Evolutionary conservation across 805 yeast genomes (phyloP).

Genomic region (Candida palmyrensis): DNA sequence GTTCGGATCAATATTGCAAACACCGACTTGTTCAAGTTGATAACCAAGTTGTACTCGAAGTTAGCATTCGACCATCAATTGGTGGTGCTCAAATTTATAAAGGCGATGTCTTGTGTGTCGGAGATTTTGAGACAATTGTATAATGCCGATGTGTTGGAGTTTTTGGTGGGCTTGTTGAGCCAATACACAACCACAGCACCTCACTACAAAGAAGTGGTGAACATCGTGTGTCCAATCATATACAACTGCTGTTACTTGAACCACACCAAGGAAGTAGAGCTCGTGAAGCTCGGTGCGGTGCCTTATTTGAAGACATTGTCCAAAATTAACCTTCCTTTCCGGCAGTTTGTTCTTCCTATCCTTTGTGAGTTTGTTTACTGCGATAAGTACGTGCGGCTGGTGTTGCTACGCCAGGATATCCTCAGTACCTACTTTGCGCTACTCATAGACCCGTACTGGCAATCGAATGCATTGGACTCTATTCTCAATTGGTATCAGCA

Average conservation of each 20-base stretch:
- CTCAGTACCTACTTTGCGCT: conserved; percentile 35
- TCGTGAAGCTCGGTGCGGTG: conserved; percentile 43
- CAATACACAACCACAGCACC: conserved; percentile 19
- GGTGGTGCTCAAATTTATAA: conserved; percentile 40
- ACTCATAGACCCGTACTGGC: conserved; percentile 52
- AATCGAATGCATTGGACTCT: conserved; percentile 50
- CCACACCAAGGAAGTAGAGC: conserved; percentile 38
- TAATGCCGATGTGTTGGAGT: conserved; percentile 39
- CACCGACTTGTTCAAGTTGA: conserved; percentile 33
- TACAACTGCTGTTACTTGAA: conserved; percentile 50
- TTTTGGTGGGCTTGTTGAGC: conserved; percentile 30
- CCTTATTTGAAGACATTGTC: conserved; percentile 39
- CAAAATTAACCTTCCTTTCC: conserved; percentile 35
- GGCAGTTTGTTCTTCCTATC: conserved; percentile 50
- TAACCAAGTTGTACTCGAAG: conserved; percentile 35
- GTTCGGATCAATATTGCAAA: conserved; percentile 36
- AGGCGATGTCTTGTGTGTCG: conserved; percentile 34
- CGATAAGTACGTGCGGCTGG: conserved; percentile 30
- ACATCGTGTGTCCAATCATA: conserved; percentile 42
- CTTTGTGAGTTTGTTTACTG: conserved; percentile 50
- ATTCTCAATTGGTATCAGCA: conserved; percentile 35
- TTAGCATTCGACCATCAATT: conserved; percentile 29
- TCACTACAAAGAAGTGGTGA: conserved; percentile 36
- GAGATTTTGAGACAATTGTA: conserved; percentile 27
- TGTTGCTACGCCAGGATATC: conserved; percentile 32